Evolutionary conservation across 2,329 filamentous ascomycete genomes (phyloP).

Genomic region (Neonectria neomacrospora): DNA sequence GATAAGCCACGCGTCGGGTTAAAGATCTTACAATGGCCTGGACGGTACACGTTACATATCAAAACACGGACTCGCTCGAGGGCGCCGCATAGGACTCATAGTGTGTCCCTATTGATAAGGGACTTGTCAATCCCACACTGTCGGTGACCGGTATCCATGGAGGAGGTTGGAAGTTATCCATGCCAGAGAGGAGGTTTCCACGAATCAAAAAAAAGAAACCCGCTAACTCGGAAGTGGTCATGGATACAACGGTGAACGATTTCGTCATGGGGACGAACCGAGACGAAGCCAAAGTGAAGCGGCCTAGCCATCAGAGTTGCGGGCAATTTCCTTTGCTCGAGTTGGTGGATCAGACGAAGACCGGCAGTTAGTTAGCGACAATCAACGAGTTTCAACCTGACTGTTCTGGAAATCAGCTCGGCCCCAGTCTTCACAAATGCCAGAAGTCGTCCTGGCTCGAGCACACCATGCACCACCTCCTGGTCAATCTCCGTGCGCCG

Average conservation of each 20-base stretch:
- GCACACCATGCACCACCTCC: slow-evolving; percentile 34
- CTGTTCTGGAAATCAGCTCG: slow-evolving; percentile 37
- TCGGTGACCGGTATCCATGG: slow-evolving; percentile 10
- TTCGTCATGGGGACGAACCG: slow-evolving; percentile 8
- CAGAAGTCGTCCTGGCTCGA: slow-evolving; percentile 29
- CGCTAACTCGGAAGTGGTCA: slow-evolving; percentile 8
- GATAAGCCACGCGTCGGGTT: slow-evolving; percentile 21
- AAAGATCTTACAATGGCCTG: slow-evolving; percentile 21
- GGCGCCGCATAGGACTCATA: background rate
- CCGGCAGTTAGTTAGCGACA: slow-evolving; percentile 43
- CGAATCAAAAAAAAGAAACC: slow-evolving; percentile 10
- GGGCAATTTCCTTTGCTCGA: slow-evolving; percentile 32
- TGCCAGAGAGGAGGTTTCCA: slow-evolving; percentile 2
- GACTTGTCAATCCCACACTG: slow-evolving; percentile 1
- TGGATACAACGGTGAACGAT: slow-evolving; percentile 1
- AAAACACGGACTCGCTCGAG: slow-evolving; percentile 18
- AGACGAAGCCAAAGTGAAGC: slow-evolving; percentile 8
- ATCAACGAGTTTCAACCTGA: slow-evolving; percentile 33
- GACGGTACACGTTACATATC: slow-evolving; percentile 21
- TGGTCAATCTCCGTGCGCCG: slow-evolving; percentile 38
- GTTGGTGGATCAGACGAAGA: slow-evolving; percentile 31
- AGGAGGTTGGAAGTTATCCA: slow-evolving; percentile 3
- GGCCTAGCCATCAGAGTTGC: slow-evolving; percentile 28
- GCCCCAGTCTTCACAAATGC: slow-evolving; percentile 22
- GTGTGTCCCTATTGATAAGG: background rate